Conservation (phyloP, 2,329 filamentous ascomycete genomes). For the Cladophialophora chaetospira region DNA sequence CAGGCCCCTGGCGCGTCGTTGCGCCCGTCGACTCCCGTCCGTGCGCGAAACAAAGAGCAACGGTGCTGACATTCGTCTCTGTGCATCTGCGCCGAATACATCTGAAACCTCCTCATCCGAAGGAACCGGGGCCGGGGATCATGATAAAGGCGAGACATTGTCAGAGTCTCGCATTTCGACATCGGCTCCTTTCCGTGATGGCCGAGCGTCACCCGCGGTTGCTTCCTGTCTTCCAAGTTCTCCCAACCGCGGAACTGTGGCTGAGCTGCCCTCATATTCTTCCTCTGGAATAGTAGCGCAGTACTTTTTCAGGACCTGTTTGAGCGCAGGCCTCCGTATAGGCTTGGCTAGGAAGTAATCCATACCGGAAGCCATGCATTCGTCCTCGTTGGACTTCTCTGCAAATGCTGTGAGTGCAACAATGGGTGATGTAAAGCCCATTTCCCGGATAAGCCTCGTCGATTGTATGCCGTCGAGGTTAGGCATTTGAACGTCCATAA, state of each 20-base stretch:
- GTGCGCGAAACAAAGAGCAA: neutral
- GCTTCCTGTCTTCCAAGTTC: neutral
- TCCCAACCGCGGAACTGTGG: conserved; percentile 12
- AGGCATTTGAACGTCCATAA: conserved; percentile 96
- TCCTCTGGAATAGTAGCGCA: conserved; percentile 81
- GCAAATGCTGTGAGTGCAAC: conserved; percentile 88
- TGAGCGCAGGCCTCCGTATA: conserved; percentile 79
- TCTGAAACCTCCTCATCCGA: neutral
- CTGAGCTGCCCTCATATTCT: conserved; percentile 42
- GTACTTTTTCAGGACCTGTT: conserved; percentile 78
- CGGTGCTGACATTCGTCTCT: neutral
- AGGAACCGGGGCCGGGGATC: neutral
- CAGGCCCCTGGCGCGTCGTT: neutral
- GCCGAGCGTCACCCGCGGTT: neutral
- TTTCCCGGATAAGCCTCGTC: conserved; percentile 78
- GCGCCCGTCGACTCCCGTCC: neutral
- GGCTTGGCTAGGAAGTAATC: conserved; percentile 78
- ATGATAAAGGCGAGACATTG: conserved; percentile 27
- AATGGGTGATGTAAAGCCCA: conserved; percentile 85
- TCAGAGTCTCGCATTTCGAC: conserved; percentile 11
- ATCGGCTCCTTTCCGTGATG: conserved; percentile 2
- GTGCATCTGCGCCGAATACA: neutral
- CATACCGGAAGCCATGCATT: conserved; percentile 88
- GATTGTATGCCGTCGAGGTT: conserved; percentile 87
- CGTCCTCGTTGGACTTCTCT: conserved; percentile 84